Conservation (phyloP, 192 early-diverging fungal genomes). For the Phycomyces blakesleeanus region DNA sequence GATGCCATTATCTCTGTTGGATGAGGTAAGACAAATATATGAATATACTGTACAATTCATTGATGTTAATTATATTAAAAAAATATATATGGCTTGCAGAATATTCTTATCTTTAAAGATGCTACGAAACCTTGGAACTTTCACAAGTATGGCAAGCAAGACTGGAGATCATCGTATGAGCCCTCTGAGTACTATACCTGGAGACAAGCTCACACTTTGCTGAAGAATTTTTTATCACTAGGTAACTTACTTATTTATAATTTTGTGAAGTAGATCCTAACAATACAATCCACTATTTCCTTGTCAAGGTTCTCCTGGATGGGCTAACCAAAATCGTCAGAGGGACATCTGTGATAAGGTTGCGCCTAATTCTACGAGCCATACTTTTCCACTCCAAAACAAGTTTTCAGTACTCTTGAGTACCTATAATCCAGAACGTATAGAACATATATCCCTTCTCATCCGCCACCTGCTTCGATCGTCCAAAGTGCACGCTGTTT, state of each 20-base stretch:
- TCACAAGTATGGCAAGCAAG: neutral
- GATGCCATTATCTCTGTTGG: neutral
- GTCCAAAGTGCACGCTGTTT: constrained; percentile 21
- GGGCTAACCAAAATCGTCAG: constrained; percentile 14
- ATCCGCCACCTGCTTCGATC: constrained; percentile 26
- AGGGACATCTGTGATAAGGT: constrained; percentile 15
- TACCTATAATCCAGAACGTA: constrained; percentile 33
- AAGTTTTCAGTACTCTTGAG: constrained; percentile 28
- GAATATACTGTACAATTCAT: neutral
- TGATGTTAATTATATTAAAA: no score
- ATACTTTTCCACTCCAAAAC: constrained; percentile 15
- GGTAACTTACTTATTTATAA: neutral
- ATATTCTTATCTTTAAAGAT: neutral
- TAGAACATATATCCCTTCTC: constrained; percentile 21
- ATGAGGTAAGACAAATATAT: neutral
- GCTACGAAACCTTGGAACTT: constrained; percentile 15
- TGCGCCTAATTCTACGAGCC: neutral
- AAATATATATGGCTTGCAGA: neutral
- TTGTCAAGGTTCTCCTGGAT: neutral
- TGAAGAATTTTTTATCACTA: neutral
- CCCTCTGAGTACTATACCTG: constrained; percentile 13
- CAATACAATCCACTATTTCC: no score
- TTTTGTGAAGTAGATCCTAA: no score
- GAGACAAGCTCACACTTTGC: neutral
- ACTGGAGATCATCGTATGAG: constrained; percentile 9